These are phyloP conservation scores for Puccinia hordei DNA, from an alignment of 1,284 basidiomycete species.

Conservation along the genomic window DNA sequence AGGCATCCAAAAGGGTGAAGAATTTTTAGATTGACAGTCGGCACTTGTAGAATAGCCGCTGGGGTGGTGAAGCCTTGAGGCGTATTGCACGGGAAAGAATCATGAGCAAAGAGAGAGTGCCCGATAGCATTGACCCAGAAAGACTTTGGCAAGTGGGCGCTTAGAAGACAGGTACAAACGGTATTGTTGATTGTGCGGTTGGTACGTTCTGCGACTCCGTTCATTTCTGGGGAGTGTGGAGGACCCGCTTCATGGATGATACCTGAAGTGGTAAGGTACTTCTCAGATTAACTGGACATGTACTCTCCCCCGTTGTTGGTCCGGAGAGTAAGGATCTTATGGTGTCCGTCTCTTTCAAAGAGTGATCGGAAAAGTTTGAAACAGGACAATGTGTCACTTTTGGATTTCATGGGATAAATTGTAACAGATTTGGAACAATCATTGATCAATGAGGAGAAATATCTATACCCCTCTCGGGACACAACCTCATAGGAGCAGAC, in stretches of 20 bases:
- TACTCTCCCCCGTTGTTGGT: conserved; percentile 52
- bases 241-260: conserved; percentile 40
- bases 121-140: no score
- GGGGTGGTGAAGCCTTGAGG: no score
- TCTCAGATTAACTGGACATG: conserved; percentile 8
- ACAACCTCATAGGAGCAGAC: background rate
- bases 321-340: conserved; percentile 32
- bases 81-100: no score
- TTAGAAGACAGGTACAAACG: background rate
- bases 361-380: conserved; percentile 11
- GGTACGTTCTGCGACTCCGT: conserved; percentile 11
- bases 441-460: conserved; percentile 22
- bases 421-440: conserved; percentile 20
- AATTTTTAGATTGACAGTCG: background rate
- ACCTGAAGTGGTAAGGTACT: conserved; percentile 13
- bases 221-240: conserved; percentile 50
- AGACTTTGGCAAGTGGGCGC: no score
- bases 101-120: no score
- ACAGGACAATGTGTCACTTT: conserved; percentile 18
- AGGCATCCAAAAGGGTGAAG: no score
- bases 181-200: background rate
- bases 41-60: no score
- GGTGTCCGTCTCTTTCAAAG: conserved; percentile 31
- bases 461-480: background rate
- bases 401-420: conserved; percentile 30